Evolutionary conservation across 257 asterid genomes (phyloP).

Genomic region (Knoxia roxburghii): DNA sequence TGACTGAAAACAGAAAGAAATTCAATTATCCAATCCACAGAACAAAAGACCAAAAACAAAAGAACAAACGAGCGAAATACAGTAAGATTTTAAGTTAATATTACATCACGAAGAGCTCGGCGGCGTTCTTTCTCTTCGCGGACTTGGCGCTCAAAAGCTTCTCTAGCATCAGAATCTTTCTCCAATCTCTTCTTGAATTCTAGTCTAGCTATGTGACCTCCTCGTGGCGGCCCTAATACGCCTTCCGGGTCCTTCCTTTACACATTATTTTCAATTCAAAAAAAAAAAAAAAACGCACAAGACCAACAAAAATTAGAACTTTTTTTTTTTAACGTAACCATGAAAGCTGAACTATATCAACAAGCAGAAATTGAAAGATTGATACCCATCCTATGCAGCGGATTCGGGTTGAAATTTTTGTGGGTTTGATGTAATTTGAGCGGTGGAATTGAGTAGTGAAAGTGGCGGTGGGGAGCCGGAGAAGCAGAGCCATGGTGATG

Average conservation of each 20-base stretch:
- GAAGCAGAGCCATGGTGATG: slow-evolving; percentile 55
- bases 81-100: background rate
- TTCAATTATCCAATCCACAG: background rate
- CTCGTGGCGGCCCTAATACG: slow-evolving; percentile 47
- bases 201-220: slow-evolving; percentile 62
- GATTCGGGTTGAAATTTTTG: slow-evolving; percentile 29
- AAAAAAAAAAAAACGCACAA: background rate
- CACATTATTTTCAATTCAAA: slow-evolving; percentile 11
- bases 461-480: slow-evolving; percentile 37
- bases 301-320: background rate
- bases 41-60: background rate
- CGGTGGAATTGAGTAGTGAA: slow-evolving; percentile 20
- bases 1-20: slow-evolving; percentile 34
- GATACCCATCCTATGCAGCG: slow-evolving; percentile 85
- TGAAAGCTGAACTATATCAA: background rate
- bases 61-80: background rate
- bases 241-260: slow-evolving; percentile 90
- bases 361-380: background rate
- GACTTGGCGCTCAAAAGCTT: slow-evolving; percentile 66
- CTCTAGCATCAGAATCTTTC: slow-evolving; percentile 64
- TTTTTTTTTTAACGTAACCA: too few species aligned
- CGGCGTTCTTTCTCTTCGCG: slow-evolving; percentile 64
- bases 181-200: slow-evolving; percentile 69
- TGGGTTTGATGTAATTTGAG: slow-evolving; percentile 30
- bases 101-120: slow-evolving; percentile 62